Percentiles rank a stretch among this genome's conserved stretches.
phyloP scores from a whole-genome alignment of 2,329 filamentous ascomycete genomes.

The Aureobasidium sp. region DNA sequence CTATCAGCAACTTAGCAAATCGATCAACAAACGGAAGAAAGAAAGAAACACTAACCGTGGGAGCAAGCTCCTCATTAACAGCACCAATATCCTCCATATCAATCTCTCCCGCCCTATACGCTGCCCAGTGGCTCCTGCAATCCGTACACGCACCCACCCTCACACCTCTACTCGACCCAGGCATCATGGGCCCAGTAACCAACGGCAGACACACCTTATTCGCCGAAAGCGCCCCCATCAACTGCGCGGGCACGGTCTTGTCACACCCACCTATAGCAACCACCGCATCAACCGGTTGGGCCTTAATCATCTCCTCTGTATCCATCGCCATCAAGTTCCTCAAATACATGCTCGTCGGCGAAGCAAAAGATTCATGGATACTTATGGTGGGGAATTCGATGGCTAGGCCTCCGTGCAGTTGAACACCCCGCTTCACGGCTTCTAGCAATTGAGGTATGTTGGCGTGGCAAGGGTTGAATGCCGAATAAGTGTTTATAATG shows the following conservation, averaged over 20 bases:
- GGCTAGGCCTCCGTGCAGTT: constrained; percentile 57
- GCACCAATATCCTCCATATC: constrained; percentile 63
- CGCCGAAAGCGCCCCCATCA: constrained; percentile 68
- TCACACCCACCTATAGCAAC: constrained; percentile 64
- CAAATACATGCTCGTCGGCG: constrained; percentile 66
- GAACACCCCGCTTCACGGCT: constrained; percentile 58
- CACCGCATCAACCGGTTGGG: constrained; percentile 61
- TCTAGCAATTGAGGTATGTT: constrained; percentile 65
- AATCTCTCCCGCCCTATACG: constrained; percentile 54
- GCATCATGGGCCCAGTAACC: constrained; percentile 68
- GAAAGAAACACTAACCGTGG: constrained; percentile 40
- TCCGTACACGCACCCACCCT: constrained; percentile 67
- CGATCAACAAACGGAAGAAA: not conserved
- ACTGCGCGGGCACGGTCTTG: constrained; percentile 63
- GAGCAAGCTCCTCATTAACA: constrained; percentile 64
- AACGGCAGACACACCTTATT: constrained; percentile 63
- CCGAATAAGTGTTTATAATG: constrained; percentile 63
- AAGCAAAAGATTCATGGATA: constrained; percentile 59
- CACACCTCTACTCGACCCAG: constrained; percentile 54
- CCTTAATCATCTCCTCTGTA: constrained; percentile 67
- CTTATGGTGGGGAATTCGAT: constrained; percentile 69
- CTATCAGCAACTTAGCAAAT: not conserved
- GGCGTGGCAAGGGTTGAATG: constrained; percentile 66
- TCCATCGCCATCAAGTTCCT: constrained; percentile 72
- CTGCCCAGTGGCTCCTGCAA: constrained; percentile 65